These are phyloP conservation scores for Emericellopsis cladophorae DNA, from an alignment of 2,329 filamentous ascomycete genomes.

Conservation along the genomic window DNA sequence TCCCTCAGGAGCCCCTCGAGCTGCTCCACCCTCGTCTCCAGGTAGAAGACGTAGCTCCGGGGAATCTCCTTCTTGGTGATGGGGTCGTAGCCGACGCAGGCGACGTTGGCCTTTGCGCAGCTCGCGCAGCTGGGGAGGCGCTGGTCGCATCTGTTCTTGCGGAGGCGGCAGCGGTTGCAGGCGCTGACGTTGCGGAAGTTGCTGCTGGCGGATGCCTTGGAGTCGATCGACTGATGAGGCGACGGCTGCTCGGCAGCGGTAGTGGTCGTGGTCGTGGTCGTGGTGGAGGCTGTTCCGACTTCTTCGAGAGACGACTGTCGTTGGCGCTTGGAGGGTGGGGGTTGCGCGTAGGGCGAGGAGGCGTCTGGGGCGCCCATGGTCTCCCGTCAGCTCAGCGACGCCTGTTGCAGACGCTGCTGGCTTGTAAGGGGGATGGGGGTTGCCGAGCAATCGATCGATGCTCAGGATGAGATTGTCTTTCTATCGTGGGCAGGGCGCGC, in stretches of 20 bases:
- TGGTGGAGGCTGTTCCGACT: neutral
- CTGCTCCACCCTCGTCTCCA: constrained; percentile 75
- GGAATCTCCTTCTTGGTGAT: constrained; percentile 95
- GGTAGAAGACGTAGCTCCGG: constrained; percentile 87
- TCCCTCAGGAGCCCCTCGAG: constrained; percentile 64
- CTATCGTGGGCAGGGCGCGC: neutral
- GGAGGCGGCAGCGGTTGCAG: constrained; percentile 80
- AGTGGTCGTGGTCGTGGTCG: constrained; percentile 12
- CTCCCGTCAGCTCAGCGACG: neutral
- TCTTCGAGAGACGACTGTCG: constrained; percentile 39
- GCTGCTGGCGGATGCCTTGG: constrained; percentile 44
- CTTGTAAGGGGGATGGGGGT: too few relatives aligned
- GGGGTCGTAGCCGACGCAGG: constrained; percentile 90
- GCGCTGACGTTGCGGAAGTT: constrained; percentile 83
- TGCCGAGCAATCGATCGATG: too few relatives aligned
- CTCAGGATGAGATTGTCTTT: too few relatives aligned
- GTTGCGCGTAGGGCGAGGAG: constrained; percentile 35
- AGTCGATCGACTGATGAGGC: constrained; percentile 2
- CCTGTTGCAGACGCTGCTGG: too few relatives aligned
- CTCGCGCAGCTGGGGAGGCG: constrained; percentile 79
- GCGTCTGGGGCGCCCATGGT: constrained; percentile 32
- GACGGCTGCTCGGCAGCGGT: constrained; percentile 12
- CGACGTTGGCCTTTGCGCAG: constrained; percentile 84
- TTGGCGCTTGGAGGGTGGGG: constrained; percentile 37
- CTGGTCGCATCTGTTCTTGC: constrained; percentile 95